Conservation (phyloP, 1,139 yeast genomes). For the Blastobotrys petasosporus region DNA sequence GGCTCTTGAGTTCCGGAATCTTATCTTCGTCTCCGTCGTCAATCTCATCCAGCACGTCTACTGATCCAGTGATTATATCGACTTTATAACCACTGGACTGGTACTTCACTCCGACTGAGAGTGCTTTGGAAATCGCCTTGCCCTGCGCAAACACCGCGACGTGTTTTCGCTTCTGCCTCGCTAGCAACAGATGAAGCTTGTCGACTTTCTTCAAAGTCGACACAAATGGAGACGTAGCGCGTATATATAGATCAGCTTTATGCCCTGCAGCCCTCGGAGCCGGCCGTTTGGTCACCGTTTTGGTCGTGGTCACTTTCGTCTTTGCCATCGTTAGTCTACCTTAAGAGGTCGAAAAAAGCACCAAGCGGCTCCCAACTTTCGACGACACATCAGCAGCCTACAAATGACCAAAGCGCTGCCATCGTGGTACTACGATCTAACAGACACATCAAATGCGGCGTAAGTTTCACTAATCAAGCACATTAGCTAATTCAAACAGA, state of each 20-base stretch:
- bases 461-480: conserved; percentile 2
- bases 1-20: conserved; percentile 14
- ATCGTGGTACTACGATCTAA: conserved; percentile 27
- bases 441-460: conserved; percentile 22
- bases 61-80: conserved; percentile 23
- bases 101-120: conserved; percentile 29
- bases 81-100: conserved; percentile 24
- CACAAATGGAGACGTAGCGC: conserved; percentile 30
- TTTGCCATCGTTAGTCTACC: not conserved
- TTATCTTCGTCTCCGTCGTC: conserved; percentile 16
- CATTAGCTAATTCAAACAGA: conserved; percentile 2
- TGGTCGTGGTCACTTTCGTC: not conserved
- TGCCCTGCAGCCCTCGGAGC: conserved; percentile 13
- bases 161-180: conserved; percentile 14
- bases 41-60: conserved; percentile 22
- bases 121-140: conserved; percentile 29
- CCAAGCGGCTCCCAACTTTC: not conserved
- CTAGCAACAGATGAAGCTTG: conserved; percentile 17
- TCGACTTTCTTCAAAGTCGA: conserved; percentile 27
- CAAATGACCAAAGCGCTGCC: conserved; percentile 14
- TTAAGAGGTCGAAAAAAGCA: not conserved
- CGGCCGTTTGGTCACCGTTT: conserved; percentile 7
- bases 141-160: conserved; percentile 32
- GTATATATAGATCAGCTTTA: conserved; percentile 14
- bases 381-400: not conserved